These are phyloP conservation scores for Magnolia sinica DNA, from an alignment of 164 flowering plant genomes.

Conservation along the genomic window DNA sequence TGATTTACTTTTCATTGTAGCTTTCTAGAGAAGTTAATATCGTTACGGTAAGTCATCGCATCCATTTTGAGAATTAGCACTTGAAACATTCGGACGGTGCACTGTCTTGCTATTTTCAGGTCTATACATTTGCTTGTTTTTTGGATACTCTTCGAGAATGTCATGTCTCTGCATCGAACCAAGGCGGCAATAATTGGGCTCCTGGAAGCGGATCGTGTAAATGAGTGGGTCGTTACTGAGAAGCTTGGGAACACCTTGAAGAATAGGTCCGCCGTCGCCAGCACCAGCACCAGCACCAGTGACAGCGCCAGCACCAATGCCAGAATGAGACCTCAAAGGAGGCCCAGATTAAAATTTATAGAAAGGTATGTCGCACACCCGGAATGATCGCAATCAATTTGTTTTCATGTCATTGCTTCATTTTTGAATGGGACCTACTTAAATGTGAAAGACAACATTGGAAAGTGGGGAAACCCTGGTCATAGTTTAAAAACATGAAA, in stretches of 20 bases:
- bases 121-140: slow-evolving; percentile 63
- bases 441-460: too few species aligned
- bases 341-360: slow-evolving; percentile 25
- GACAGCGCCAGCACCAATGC: slow-evolving; percentile 24
- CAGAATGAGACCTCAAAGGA: slow-evolving; percentile 19
- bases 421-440: too few species aligned
- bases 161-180: slow-evolving; percentile 70
- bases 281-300: slow-evolving; percentile 11
- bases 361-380: slow-evolving; percentile 35
- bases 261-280: slow-evolving; percentile 22
- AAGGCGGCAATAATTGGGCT: slow-evolving; percentile 71
- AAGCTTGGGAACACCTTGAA: slow-evolving; percentile 51
- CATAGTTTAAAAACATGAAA: too few species aligned
- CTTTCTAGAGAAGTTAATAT: not conserved
- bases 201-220: slow-evolving; percentile 54
- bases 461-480: too few species aligned
- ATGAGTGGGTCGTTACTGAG: slow-evolving; percentile 85
- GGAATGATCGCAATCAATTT: not conserved
- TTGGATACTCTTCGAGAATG: slow-evolving; percentile 82
- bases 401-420: not conserved
- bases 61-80: not conserved
- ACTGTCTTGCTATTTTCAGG: slow-evolving; percentile 22
- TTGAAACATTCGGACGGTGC: not conserved
- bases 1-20: too few species aligned
- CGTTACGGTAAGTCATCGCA: too few species aligned